Conservation (phyloP, 345 rosid species). For the Rhizophora apiculata region DNA sequence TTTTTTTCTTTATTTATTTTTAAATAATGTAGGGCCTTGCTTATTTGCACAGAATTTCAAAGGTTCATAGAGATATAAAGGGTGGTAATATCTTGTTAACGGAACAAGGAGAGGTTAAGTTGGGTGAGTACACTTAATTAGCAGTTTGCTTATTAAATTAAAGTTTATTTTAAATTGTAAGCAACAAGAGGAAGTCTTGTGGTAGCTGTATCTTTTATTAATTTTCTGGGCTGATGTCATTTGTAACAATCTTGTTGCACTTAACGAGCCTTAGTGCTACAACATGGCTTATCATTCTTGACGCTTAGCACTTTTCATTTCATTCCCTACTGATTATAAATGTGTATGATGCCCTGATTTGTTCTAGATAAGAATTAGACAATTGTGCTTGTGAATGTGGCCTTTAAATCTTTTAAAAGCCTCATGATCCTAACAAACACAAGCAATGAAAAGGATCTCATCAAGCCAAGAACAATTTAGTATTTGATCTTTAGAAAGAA, state of each 20-base stretch:
- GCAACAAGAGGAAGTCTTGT: conserved; percentile 2
- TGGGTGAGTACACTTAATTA: conserved; percentile 63
- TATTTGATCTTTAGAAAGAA: neutral
- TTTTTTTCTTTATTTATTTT: neutral
- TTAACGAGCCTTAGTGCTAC: neutral
- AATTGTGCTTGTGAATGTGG: too few relatives aligned
- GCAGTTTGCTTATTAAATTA: neutral
- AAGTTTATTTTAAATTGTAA: neutral
- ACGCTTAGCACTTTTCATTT: neutral
- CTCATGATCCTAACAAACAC: too few relatives aligned
- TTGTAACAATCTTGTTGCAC: neutral
- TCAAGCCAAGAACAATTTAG: too few relatives aligned
- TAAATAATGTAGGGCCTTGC: conserved; percentile 72
- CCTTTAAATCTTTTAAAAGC: too few relatives aligned
- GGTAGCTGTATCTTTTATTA: neutral
- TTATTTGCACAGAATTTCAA: conserved; percentile 92
- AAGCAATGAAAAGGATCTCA: too few relatives aligned
- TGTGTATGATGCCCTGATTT: neutral
- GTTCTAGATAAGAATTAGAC: too few relatives aligned
- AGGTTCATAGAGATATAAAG: conserved; percentile 97
- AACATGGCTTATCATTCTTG: neutral
- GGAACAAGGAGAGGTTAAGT: conserved; percentile 97
- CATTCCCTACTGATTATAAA: neutral
- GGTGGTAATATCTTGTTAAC: conserved; percentile 98
- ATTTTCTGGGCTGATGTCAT: neutral